Conservation (phyloP, 2,329 filamentous ascomycete species). For the Trichoderma polysporum region DNA sequence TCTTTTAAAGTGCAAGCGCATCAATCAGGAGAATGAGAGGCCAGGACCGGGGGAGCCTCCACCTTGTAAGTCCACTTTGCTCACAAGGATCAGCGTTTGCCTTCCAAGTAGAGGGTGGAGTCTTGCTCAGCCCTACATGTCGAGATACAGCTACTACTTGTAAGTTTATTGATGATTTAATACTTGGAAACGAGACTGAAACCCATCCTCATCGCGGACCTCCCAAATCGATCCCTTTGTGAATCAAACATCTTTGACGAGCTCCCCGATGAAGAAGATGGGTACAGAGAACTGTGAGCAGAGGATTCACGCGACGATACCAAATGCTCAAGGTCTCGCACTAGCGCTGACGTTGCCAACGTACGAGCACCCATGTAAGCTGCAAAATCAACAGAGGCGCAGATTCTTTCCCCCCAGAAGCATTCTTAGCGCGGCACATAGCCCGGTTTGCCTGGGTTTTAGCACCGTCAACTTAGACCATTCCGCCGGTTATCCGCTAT, state of each 20-base stretch:
- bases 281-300: background rate
- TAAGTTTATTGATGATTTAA: background rate
- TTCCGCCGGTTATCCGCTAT: conserved; percentile 10
- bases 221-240: background rate
- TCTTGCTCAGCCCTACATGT: conserved; percentile 6
- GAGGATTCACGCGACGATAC: background rate
- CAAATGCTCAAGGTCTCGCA: background rate
- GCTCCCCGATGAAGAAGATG: background rate
- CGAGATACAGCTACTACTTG: background rate
- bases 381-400: background rate
- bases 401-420: background rate
- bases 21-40: conserved; percentile 7
- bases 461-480: background rate
- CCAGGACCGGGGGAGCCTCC: background rate
- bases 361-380: background rate
- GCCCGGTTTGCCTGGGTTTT: no score
- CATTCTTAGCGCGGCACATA: background rate
- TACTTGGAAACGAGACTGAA: background rate
- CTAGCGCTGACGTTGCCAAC: conserved; percentile 18
- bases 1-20: background rate
- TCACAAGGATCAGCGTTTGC: background rate
- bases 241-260: background rate
- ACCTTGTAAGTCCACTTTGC: background rate
- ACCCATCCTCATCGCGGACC: background rate
- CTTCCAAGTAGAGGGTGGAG: background rate